Percentiles rank a stretch among this genome's conserved stretches.
These are phyloP conservation scores for Venturiaceae sp. DNA, from an alignment of 2,329 filamentous ascomycete species.

Conservation along the genomic window DNA sequence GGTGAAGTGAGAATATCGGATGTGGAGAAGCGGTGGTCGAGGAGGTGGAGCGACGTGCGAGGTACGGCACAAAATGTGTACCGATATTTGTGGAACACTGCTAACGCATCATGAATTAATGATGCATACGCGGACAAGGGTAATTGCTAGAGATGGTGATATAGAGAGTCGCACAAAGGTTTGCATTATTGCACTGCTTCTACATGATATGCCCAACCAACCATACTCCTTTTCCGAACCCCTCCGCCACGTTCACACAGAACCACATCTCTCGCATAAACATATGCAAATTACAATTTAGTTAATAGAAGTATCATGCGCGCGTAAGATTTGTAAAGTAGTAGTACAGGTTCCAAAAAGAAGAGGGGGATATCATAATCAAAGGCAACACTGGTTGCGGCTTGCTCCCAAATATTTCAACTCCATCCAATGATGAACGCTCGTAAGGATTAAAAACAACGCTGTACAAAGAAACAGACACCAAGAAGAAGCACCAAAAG, in stretches of 20 bases:
- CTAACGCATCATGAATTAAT: no score
- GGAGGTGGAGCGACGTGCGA: no score
- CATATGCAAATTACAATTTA: background rate
- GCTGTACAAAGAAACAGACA: background rate
- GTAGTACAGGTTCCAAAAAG: background rate
- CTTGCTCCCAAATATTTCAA: background rate
- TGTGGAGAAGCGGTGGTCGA: no score
- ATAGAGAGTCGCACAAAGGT: no score
- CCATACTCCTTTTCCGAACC: background rate
- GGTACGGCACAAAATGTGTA: no score
- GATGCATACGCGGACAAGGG: no score
- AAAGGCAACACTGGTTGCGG: background rate
- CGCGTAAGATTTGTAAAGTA: background rate
- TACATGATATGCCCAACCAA: no score
- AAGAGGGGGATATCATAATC: background rate
- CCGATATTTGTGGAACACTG: no score
- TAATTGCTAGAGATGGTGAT: no score
- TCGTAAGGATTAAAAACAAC: no score
- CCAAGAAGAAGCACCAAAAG: background rate
- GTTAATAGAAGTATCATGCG: background rate
- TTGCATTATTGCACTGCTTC: no score
- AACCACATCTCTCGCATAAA: background rate
- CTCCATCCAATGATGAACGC: background rate
- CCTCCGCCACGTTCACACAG: background rate
- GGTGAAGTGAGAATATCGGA: no score